Percentiles rank a stretch among this genome's conserved stretches.
Conservation (phyloP, 2,329 filamentous ascomycete genomes). For the Penicillium sp. region DNA sequence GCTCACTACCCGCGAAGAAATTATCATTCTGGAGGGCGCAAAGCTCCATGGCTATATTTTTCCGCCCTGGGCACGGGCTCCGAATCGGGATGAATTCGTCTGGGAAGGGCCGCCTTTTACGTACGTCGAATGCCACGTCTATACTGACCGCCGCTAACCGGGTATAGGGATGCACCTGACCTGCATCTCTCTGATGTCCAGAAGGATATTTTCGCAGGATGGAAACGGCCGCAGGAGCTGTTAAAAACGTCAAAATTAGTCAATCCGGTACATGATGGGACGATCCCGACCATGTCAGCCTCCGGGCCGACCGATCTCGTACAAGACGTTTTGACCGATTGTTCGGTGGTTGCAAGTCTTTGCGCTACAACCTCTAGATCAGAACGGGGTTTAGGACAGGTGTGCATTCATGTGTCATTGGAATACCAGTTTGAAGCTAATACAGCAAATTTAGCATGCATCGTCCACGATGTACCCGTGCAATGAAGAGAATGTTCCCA, state of each 20-base stretch:
- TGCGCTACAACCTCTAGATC: conserved; percentile 76
- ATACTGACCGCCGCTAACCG: conserved; percentile 24
- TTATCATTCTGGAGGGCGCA: conserved; percentile 75
- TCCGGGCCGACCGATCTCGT: conserved; percentile 74
- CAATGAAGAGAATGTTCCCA: conserved; percentile 61
- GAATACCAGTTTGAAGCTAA: neutral
- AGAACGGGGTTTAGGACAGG: conserved; percentile 68
- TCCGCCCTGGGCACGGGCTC: conserved; percentile 75
- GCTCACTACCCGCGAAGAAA: conserved; percentile 70
- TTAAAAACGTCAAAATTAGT: conserved; percentile 47
- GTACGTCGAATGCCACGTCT: conserved; percentile 51
- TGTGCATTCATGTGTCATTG: conserved; percentile 38
- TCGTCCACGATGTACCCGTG: conserved; percentile 75
- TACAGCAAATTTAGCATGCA: conserved; percentile 58
- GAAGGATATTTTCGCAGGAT: conserved; percentile 73
- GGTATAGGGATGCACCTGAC: conserved; percentile 64
- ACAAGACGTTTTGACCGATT: conserved; percentile 94
- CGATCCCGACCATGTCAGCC: conserved; percentile 58
- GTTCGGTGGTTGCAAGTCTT: conserved; percentile 93
- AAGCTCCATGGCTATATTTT: conserved; percentile 81
- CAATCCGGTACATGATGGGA: conserved; percentile 8
- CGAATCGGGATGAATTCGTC: conserved; percentile 64
- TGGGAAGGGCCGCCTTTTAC: conserved; percentile 58
- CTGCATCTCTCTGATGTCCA: conserved; percentile 77
- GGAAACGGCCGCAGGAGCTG: conserved; percentile 75